Evolutionary conservation across 805 yeast genomes (phyloP).

Genomic region (Candida hispaniensis): DNA sequence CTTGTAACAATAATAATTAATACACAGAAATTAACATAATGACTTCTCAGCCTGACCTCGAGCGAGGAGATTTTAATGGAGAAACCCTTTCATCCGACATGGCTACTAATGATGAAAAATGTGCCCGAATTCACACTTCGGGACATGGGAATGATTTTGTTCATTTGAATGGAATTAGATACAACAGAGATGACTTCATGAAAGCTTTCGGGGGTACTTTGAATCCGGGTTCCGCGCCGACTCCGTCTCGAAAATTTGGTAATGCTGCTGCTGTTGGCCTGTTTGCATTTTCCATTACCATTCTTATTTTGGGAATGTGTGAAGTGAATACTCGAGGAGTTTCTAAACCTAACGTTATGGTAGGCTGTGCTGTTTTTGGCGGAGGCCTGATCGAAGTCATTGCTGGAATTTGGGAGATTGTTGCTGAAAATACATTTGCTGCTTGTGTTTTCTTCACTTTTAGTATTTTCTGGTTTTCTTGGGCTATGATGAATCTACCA

Average conservation of each 20-base stretch:
- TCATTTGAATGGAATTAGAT: slow-evolving; percentile 55
- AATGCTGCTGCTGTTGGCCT: slow-evolving; percentile 58
- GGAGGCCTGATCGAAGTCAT: slow-evolving; percentile 50
- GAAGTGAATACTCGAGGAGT: slow-evolving; percentile 51
- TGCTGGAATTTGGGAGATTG: slow-evolving; percentile 59
- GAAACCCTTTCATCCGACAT: slow-evolving; percentile 11
- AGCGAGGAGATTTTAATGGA: too few species aligned
- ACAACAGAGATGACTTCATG: slow-evolving; percentile 45
- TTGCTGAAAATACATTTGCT: slow-evolving; percentile 56
- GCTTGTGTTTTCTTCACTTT: slow-evolving; percentile 35
- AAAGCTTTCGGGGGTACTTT: slow-evolving; percentile 39
- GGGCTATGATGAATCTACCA: slow-evolving; percentile 44
- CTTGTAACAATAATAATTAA: slow-evolving; percentile 1
- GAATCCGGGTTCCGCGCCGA: slow-evolving; percentile 11
- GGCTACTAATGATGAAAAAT: too few species aligned
- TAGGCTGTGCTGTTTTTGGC: slow-evolving; percentile 49
- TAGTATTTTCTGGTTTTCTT: slow-evolving; percentile 59
- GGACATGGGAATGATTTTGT: slow-evolving; percentile 50
- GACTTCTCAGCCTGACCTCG: too few species aligned
- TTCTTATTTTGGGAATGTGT: slow-evolving; percentile 44
- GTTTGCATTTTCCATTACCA: slow-evolving; percentile 47
- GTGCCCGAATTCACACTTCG: slow-evolving; percentile 26
- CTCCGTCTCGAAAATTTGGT: slow-evolving; percentile 41
- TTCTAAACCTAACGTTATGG: slow-evolving; percentile 40
- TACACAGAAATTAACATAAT: too few species aligned